A percentile compares a stretch with the other conserved stretches of the same genome.
Evolutionary conservation across 257 asterid genomes (phyloP).

Genomic region (Salvia miltiorrhiza): DNA sequence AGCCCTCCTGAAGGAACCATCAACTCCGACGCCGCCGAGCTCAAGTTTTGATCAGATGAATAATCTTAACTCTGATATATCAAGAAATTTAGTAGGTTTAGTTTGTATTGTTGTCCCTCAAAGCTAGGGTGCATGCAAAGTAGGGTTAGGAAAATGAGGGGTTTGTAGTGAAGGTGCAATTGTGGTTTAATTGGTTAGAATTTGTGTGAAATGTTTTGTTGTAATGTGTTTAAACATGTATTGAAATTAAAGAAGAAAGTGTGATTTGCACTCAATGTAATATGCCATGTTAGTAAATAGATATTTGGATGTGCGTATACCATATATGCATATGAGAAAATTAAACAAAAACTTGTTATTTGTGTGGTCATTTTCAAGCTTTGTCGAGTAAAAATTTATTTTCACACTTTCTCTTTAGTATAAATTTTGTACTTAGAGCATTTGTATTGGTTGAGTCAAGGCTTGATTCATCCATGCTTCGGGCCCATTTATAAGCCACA

Average conservation of each 20-base stretch:
- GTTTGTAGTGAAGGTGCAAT: background rate
- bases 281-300: background rate
- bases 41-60: conserved; percentile 17
- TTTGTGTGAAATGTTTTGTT: background rate
- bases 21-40: background rate
- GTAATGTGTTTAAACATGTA: background rate
- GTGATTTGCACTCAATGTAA: background rate
- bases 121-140: no score
- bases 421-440: no score
- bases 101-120: no score
- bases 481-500: no score
- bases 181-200: background rate
- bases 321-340: background rate
- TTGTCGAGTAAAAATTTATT: no score
- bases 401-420: no score
- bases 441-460: no score
- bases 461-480: no score
- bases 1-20: conserved; percentile 47
- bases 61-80: no score
- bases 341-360: no score
- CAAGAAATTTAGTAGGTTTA: no score
- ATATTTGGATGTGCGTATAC: background rate
- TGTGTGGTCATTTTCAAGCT: no score
- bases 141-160: background rate
- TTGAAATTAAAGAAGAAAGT: background rate